These are phyloP conservation scores for Saccharomycopsis javanensis DNA, from an alignment of 805 yeast genomes.

Conservation along the genomic window DNA sequence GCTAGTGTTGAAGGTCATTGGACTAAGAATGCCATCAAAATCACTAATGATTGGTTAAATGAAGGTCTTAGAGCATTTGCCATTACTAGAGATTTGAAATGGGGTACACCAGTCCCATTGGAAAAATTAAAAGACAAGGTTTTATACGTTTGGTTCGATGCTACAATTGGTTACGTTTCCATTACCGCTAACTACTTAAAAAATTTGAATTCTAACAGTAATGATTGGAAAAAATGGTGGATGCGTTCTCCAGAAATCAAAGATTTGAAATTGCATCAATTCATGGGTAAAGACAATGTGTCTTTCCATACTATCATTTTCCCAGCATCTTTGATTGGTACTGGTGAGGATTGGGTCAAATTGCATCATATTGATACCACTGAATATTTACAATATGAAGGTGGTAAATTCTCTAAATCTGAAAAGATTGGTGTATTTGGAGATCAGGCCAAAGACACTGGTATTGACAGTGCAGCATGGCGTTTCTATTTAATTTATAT, in stretches of 20 bases:
- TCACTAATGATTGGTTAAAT: constrained; percentile 87
- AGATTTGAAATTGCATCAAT: constrained; percentile 74
- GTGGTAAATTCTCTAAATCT: constrained; percentile 97
- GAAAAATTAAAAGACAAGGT: constrained; percentile 82
- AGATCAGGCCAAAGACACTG: constrained; percentile 91
- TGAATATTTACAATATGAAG: constrained; percentile 94
- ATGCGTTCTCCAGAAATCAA: constrained; percentile 59
- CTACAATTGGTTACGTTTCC: constrained; percentile 92
- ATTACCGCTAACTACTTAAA: constrained; percentile 87
- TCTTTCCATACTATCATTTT: constrained; percentile 98
- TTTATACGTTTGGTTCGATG: constrained; percentile 97
- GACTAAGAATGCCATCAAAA: constrained; percentile 85
- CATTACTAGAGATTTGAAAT: constrained; percentile 90
- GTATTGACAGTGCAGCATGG: constrained; percentile 90
- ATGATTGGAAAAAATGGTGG: constrained; percentile 90
- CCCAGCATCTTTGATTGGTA: constrained; percentile 90
- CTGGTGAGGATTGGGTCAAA: constrained; percentile 82
- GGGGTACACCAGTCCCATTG: constrained; percentile 99
- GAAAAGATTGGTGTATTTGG: constrained; percentile 98
- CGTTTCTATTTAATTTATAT: constrained; percentile 88
- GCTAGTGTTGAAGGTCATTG: constrained; percentile 70
- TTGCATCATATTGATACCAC: constrained; percentile 87
- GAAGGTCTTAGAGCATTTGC: constrained; percentile 92
- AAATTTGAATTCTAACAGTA: constrained; percentile 20
- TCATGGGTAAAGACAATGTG: constrained; percentile 99